Evolutionary conservation across 2,329 filamentous ascomycete genomes (phyloP).

Genomic region (Talaromyces sp.): DNA sequence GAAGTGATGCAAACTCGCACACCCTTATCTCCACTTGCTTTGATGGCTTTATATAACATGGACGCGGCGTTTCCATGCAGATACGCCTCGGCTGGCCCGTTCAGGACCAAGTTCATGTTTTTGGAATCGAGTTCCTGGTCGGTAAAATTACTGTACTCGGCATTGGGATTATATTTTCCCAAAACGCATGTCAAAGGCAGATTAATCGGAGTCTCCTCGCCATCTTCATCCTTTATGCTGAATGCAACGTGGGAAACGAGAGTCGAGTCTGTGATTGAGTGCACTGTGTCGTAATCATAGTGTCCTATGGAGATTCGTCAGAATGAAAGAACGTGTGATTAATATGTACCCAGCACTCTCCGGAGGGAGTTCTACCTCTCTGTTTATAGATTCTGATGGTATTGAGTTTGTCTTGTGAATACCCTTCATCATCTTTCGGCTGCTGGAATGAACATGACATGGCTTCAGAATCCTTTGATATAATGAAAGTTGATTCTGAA

Average conservation of each 20-base stretch:
- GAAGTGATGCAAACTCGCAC: background rate
- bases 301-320: background rate
- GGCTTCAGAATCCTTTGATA: background rate
- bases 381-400: slow-evolving; percentile 17
- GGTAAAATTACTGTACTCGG: background rate
- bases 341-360: background rate
- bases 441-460: background rate
- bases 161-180: slow-evolving; percentile 13
- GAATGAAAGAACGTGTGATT: background rate
- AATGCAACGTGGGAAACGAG: slow-evolving; percentile 17
- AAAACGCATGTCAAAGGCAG: slow-evolving; percentile 17
- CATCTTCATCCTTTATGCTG: slow-evolving; percentile 14
- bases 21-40: background rate
- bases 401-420: slow-evolving; percentile 11
- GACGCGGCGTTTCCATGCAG: slow-evolving; percentile 31
- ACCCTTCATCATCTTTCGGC: background rate
- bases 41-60: background rate
- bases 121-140: slow-evolving; percentile 3
- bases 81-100: slow-evolving; percentile 14
- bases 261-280: slow-evolving; percentile 16
- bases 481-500: background rate
- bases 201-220: slow-evolving; percentile 14
- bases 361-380: slow-evolving; percentile 3
- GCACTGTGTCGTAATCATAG: slow-evolving; percentile 18
- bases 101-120: background rate